These are phyloP conservation scores for Cytospora piceicola DNA, from an alignment of 2,329 filamentous ascomycete genomes.

Conservation along the genomic window DNA sequence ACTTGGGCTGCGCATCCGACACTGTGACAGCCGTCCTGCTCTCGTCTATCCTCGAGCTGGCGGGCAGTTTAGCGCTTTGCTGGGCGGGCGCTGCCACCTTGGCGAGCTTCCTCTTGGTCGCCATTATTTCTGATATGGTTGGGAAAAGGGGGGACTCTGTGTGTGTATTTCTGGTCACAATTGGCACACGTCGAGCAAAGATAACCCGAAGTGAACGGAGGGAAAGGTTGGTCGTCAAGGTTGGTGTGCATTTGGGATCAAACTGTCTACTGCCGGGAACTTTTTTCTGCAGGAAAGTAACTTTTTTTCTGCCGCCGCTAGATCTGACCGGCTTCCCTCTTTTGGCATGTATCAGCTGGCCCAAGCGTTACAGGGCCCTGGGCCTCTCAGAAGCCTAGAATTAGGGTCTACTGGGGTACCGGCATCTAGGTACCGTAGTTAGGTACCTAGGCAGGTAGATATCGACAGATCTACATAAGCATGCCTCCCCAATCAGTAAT, in stretches of 20 bases:
- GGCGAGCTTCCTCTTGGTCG: conserved; percentile 64
- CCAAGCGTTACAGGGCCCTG: background rate
- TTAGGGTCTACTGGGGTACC: background rate
- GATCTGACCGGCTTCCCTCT: conserved; percentile 17
- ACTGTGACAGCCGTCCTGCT: conserved; percentile 58
- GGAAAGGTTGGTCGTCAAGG: conserved; percentile 4
- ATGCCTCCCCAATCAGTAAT: background rate
- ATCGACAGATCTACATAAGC: background rate
- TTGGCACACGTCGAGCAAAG: background rate
- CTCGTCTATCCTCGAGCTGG: conserved; percentile 60
- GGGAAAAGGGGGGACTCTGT: background rate
- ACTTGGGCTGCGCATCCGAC: conserved; percentile 36
- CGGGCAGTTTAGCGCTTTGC: conserved; percentile 54
- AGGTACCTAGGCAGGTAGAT: background rate
- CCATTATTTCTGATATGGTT: conserved; percentile 46
- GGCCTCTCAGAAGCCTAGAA: background rate
- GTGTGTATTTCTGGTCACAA: background rate
- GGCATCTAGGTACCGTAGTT: no score
- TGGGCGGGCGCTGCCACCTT: conserved; percentile 62
- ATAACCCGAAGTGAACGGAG: conserved; percentile 2
- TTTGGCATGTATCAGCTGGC: background rate
- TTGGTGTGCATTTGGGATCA: conserved; percentile 11
- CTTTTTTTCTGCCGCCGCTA: conserved; percentile 33
- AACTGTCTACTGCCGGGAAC: conserved; percentile 19
- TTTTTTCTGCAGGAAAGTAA: conserved; percentile 27